Conservation (phyloP, 768 basidiomycete species). For the Calocybe gangraenosa region DNA sequence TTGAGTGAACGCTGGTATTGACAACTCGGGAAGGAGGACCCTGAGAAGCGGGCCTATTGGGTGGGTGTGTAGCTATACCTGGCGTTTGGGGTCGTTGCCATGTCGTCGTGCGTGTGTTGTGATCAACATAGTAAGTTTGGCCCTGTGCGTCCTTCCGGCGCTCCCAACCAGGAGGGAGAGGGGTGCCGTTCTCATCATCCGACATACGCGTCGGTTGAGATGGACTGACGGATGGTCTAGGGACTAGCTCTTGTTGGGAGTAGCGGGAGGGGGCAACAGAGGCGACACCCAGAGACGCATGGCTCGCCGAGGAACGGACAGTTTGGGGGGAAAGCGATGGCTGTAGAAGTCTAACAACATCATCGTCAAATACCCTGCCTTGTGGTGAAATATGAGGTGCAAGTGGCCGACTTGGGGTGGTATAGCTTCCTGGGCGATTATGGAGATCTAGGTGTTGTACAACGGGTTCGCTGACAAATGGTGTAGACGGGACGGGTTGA, state of each 20-base stretch:
- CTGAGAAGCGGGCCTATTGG: constrained; percentile 21
- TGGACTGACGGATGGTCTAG: constrained; percentile 11
- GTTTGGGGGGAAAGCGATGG: constrained; percentile 13
- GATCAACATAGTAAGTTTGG: constrained; percentile 84
- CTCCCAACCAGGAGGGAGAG: constrained; percentile 81
- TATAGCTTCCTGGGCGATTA: constrained; percentile 4
- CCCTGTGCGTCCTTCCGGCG: constrained; percentile 69
- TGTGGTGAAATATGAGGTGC: constrained; percentile 12
- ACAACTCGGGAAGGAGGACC: constrained; percentile 21
- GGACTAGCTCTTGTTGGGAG: constrained; percentile 17
- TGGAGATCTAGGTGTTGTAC: constrained; percentile 6
- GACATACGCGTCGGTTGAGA: constrained; percentile 25
- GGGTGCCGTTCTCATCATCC: constrained; percentile 56
- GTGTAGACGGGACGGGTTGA: constrained; percentile 22
- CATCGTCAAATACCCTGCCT: constrained; percentile 6
- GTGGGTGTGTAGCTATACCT: constrained; percentile 21
- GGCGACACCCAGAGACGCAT: constrained; percentile 18
- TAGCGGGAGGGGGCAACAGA: constrained; percentile 17
- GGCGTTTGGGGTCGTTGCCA: constrained; percentile 59
- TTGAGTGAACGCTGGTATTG: constrained; percentile 21
- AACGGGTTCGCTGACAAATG: constrained; percentile 4
- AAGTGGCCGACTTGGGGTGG: constrained; percentile 7
- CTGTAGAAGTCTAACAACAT: constrained; percentile 8
- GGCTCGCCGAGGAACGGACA: constrained; percentile 24
- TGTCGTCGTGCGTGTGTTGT: constrained; percentile 74